A percentile compares a stretch with the other conserved stretches of the same genome.
phyloP scores from a whole-genome alignment of 371 early-diverging fungal genomes.

The Lichtheimia ramosa region DNA sequence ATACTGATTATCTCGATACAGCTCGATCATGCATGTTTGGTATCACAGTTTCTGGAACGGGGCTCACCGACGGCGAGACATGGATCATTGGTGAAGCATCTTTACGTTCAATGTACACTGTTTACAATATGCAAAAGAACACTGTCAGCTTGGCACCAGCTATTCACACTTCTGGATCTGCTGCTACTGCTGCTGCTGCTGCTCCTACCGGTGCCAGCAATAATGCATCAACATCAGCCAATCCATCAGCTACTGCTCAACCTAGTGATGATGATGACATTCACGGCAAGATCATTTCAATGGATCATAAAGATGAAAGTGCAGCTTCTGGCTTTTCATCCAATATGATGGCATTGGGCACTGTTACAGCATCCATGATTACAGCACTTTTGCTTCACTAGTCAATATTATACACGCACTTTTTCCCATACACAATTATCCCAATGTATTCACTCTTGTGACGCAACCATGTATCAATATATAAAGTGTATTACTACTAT shows the following conservation, averaged over 20 bases:
- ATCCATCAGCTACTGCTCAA: neutral
- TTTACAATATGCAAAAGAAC: slow-evolving; percentile 27
- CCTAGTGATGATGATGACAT: neutral
- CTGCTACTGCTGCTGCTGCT: neutral
- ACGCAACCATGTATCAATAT: no score
- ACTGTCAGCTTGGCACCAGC: slow-evolving; percentile 30
- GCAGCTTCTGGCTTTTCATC: neutral
- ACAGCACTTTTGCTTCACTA: no score
- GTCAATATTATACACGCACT: no score
- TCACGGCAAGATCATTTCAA: neutral
- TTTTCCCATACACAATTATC: no score
- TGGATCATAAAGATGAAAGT: neutral
- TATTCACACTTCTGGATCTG: neutral
- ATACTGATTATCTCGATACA: slow-evolving; percentile 17
- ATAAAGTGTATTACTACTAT: no score
- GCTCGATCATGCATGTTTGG: slow-evolving; percentile 31
- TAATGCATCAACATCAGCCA: neutral
- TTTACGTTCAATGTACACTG: slow-evolving; percentile 28
- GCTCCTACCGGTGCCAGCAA: neutral
- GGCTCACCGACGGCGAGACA: neutral
- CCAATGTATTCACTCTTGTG: no score
- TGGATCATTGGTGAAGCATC: slow-evolving; percentile 36
- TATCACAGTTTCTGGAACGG: slow-evolving; percentile 12
- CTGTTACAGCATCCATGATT: no score
- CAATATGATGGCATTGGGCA: no score